These are phyloP conservation scores for Aureobasidium sp. DNA, from an alignment of 2,329 filamentous ascomycete genomes.

Conservation along the genomic window DNA sequence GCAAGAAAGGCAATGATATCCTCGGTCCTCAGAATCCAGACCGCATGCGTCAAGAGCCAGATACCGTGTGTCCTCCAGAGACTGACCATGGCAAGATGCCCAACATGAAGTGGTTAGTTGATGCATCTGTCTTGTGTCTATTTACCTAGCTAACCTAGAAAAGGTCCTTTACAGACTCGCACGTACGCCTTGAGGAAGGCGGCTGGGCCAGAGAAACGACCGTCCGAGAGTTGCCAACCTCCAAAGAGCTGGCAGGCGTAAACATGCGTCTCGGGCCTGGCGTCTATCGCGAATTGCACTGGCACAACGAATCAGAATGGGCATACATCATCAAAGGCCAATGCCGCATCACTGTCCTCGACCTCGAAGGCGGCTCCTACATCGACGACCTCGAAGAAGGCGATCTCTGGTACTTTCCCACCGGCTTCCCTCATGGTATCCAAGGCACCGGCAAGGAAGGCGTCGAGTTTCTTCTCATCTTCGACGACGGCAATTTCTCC, in stretches of 20 bases:
- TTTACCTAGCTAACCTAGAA: neutral
- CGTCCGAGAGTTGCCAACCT: constrained; percentile 56
- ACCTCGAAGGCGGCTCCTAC: constrained; percentile 69
- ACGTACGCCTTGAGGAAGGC: constrained; percentile 54
- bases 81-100: constrained; percentile 64
- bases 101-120: constrained; percentile 59
- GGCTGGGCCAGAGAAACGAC: constrained; percentile 73
- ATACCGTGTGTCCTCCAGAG: constrained; percentile 63
- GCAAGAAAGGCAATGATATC: constrained; percentile 58
- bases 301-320: constrained; percentile 62
- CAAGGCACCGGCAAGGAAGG: constrained; percentile 57
- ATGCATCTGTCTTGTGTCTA: no score
- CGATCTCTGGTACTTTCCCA: constrained; percentile 76
- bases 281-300: constrained; percentile 70
- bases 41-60: constrained; percentile 62
- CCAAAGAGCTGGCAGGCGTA: constrained; percentile 65
- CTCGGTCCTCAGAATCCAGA: constrained; percentile 63
- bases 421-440: constrained; percentile 68
- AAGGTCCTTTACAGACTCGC: constrained; percentile 40
- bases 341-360: constrained; percentile 65
- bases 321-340: constrained; percentile 38
- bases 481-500: constrained; percentile 53
- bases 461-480: constrained; percentile 57
- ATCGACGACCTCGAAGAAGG: constrained; percentile 70
- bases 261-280: constrained; percentile 71